Conservation (phyloP, 768 basidiomycete species). For the Amanita brunnescens region DNA sequence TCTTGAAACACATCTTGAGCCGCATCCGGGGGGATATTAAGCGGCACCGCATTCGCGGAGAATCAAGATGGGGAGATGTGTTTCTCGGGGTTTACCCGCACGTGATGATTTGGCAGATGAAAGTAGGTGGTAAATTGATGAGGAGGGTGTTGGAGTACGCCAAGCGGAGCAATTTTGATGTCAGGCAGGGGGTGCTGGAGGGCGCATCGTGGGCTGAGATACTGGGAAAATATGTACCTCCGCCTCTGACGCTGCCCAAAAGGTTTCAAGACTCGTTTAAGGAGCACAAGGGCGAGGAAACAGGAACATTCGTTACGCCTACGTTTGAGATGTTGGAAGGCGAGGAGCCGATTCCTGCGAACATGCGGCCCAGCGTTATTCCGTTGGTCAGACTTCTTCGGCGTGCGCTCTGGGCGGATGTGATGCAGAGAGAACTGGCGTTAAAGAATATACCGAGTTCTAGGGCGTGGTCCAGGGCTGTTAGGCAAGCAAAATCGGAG, state of each 20-base stretch:
- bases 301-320: slow-evolving; percentile 7
- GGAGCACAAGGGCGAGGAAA: neutral
- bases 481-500: neutral
- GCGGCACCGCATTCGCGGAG: slow-evolving; percentile 2
- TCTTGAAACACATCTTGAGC: slow-evolving; percentile 28
- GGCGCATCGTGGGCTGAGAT: neutral
- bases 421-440: too few relatives aligned
- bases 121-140: slow-evolving; percentile 6
- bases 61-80: slow-evolving; percentile 18
- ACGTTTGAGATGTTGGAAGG: slow-evolving; percentile 12
- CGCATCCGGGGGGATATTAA: slow-evolving; percentile 19
- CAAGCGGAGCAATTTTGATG: neutral
- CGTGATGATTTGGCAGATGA: neutral
- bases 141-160: slow-evolving; percentile 8
- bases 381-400: slow-evolving; percentile 11
- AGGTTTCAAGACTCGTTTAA: neutral
- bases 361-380: slow-evolving; percentile 2
- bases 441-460: too few relatives aligned
- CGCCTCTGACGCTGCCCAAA: too few relatives aligned
- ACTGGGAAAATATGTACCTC: neutral
- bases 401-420: slow-evolving; percentile 9
- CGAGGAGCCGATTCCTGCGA: slow-evolving; percentile 5
- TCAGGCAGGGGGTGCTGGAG: neutral
- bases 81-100: slow-evolving; percentile 15
- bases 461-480: neutral